A percentile compares a stretch with the other conserved stretches of the same genome.
Evolutionary conservation across 306 rosid genomes (phyloP).

Genomic region (Mucuna pruriens): DNA sequence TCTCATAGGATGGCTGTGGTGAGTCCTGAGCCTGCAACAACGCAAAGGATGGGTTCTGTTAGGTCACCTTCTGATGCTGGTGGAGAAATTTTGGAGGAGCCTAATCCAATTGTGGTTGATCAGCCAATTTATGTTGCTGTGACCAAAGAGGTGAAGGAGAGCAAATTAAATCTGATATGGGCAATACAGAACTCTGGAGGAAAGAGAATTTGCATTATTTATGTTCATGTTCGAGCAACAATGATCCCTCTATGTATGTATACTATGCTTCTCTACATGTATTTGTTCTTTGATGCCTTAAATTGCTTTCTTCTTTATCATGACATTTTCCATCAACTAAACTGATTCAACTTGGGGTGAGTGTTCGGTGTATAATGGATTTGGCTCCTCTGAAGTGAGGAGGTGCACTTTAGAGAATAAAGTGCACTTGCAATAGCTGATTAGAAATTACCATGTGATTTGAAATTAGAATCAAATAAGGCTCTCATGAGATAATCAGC

Average conservation of each 20-base stretch:
- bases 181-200: slow-evolving; percentile 70
- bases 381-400: background rate
- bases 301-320: background rate
- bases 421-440: background rate
- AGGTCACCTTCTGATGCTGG: slow-evolving; percentile 44
- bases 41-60: slow-evolving; percentile 41
- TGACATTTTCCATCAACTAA: background rate
- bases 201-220: slow-evolving; percentile 69
- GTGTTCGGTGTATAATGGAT: background rate
- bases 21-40: slow-evolving; percentile 56
- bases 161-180: slow-evolving; percentile 68
- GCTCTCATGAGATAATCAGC: background rate
- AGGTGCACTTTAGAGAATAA: background rate
- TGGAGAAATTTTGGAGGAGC: slow-evolving; percentile 63
- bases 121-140: slow-evolving; percentile 70
- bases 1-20: slow-evolving; percentile 61
- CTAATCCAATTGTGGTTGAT: slow-evolving; percentile 47
- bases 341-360: slow-evolving; percentile 18
- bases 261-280: background rate
- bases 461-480: background rate
- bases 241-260: slow-evolving; percentile 56
- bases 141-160: slow-evolving; percentile 71
- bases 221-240: slow-evolving; percentile 77
- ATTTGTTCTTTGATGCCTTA: slow-evolving; percentile 9
- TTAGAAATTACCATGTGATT: slow-evolving; percentile 20